Evolutionary conservation across 2,329 filamentous ascomycete species (phyloP).

Genomic region (Nothophoma quercina): DNA sequence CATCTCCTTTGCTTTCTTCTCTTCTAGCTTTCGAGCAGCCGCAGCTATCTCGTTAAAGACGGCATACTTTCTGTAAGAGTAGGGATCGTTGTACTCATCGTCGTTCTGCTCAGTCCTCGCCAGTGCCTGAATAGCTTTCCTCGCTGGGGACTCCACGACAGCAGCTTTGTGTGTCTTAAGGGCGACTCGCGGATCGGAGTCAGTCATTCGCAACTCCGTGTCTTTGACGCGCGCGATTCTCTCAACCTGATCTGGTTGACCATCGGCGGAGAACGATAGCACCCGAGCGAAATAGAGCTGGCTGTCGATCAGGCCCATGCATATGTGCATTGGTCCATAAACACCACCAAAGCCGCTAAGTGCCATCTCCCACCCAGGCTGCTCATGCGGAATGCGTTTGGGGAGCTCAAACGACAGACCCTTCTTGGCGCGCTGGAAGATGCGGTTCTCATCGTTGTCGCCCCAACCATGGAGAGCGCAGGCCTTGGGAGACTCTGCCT

Average conservation of each 20-base stretch:
- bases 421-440: conserved; percentile 8
- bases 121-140: neutral
- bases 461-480: conserved; percentile 3
- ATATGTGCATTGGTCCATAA: neutral
- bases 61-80: neutral
- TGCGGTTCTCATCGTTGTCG: neutral
- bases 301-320: neutral
- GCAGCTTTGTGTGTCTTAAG: too few relatives aligned
- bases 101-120: neutral
- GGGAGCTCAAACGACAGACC: conserved; percentile 1
- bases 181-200: neutral
- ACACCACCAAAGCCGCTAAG: neutral
- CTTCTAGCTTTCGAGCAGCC: neutral
- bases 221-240: conserved; percentile 1
- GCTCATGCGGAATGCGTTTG: conserved; percentile 1
- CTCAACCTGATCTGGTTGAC: neutral
- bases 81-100: neutral
- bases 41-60: neutral
- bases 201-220: conserved; percentile 1
- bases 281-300: conserved; percentile 1
- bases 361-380: conserved; percentile 5
- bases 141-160: too few relatives aligned
- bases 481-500: conserved; percentile 3
- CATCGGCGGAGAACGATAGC: neutral
- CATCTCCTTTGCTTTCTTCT: neutral